phyloP scores from a whole-genome alignment of 257 asterid genomes.

The Fraxinus anomala region DNA sequence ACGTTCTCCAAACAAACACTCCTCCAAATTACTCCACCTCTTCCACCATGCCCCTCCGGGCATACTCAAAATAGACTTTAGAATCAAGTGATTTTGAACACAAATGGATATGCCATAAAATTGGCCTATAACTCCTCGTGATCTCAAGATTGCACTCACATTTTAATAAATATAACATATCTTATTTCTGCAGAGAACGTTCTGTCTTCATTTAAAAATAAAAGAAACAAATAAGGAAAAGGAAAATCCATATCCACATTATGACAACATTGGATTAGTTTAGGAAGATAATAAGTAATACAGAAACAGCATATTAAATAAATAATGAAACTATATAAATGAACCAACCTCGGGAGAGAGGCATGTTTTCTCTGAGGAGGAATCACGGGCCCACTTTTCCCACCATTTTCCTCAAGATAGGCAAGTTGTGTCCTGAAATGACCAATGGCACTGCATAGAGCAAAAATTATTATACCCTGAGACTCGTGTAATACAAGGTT shows the following conservation, averaged over 20 bases:
- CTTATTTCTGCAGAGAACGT: not conserved
- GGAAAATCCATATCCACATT: not conserved
- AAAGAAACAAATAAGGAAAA: slow-evolving; percentile 3
- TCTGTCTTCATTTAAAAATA: not conserved
- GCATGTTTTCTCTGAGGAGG: slow-evolving; percentile 82
- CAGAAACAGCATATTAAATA: not conserved
- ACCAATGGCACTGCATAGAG: slow-evolving; percentile 67
- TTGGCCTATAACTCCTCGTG: too few species aligned
- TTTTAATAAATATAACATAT: not conserved
- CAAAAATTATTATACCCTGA: slow-evolving; percentile 5
- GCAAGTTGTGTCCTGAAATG: slow-evolving; percentile 82
- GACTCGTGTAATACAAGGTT: slow-evolving; percentile 6
- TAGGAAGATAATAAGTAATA: too few species aligned
- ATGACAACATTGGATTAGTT: slow-evolving; percentile 1
- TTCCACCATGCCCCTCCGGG: too few species aligned
- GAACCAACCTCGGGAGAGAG: slow-evolving; percentile 77
- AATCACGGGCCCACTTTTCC: slow-evolving; percentile 59
- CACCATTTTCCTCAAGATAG: slow-evolving; percentile 74
- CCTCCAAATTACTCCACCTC: too few species aligned
- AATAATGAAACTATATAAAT: not conserved
- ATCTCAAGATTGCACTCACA: too few species aligned
- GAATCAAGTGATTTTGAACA: too few species aligned
- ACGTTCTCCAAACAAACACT: too few species aligned
- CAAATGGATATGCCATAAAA: too few species aligned
- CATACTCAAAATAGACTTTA: too few species aligned